phyloP scores from a whole-genome alignment of 495 filamentous ascomycete species.

The Staphylotrichum longicolle region DNA sequence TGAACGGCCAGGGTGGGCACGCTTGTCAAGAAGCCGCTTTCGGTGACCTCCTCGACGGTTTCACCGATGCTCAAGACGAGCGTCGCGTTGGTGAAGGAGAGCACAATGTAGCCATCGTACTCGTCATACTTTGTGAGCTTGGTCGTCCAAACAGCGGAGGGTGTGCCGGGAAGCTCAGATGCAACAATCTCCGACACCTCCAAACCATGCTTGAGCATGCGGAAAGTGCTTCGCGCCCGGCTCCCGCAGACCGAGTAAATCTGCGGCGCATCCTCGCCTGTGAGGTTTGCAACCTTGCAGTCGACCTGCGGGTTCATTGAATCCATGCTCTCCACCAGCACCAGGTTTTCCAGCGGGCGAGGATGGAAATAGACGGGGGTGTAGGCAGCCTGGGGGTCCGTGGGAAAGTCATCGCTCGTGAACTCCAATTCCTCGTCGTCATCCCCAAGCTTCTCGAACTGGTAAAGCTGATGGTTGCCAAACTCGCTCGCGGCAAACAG shows the following conservation, averaged over 20 bases:
- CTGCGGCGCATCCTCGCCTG: slow-evolving; percentile 90
- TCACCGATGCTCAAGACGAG: slow-evolving; percentile 93
- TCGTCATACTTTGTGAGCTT: slow-evolving; percentile 80
- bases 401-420: slow-evolving; percentile 75
- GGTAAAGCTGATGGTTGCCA: slow-evolving; percentile 92
- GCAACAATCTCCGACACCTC: slow-evolving; percentile 93
- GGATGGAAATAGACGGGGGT: slow-evolving; percentile 81
- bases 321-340: slow-evolving; percentile 79
- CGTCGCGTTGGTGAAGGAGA: slow-evolving; percentile 67
- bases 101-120: slow-evolving; percentile 74
- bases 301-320: slow-evolving; percentile 89
- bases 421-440: slow-evolving; percentile 87
- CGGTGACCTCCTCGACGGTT: slow-evolving; percentile 90
- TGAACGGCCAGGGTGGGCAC: slow-evolving; percentile 89
- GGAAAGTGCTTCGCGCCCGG: slow-evolving; percentile 83
- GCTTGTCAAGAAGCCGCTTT: slow-evolving; percentile 83
- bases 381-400: slow-evolving; percentile 66
- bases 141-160: slow-evolving; percentile 91
- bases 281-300: slow-evolving; percentile 83
- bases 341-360: slow-evolving; percentile 74
- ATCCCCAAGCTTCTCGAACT: slow-evolving; percentile 97
- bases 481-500: slow-evolving; percentile 89
- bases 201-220: slow-evolving; percentile 86
- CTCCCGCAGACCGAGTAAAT: slow-evolving; percentile 90
- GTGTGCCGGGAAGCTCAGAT: slow-evolving; percentile 80